Evolutionary conservation across 164 flowering plant species (phyloP), one percentile per base, ranked within the genome.

Genomic region (Tetracentron sinense): DNA sequence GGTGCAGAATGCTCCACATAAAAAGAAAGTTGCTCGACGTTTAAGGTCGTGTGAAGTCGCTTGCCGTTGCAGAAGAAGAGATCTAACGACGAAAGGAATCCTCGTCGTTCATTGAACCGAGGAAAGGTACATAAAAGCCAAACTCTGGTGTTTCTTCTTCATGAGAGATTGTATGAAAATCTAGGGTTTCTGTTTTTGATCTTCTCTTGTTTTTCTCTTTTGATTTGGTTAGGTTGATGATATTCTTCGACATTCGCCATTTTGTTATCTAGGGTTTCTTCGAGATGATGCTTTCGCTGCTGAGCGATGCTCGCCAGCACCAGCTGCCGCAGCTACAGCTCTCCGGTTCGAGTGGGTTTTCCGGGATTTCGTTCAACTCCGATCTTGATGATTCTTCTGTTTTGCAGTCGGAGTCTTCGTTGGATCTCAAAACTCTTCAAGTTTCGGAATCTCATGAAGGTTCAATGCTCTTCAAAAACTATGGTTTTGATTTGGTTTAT

Each of bases 201-300:
- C n/a, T n/a, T n/a, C n/a, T n/a, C n/a, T n/a, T n/a, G n/a, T n/a
- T n/a, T n/a, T n/a, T n/a, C n/a, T n/a, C 14, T 15, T 12, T 30
- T 19, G 54, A 27, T 21, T 21, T 42, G 49, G 11, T 58, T 26
- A 0, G 7, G 8, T 42, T 42, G 27, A 21, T 20, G 14, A 17
- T 56, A 46, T 22, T 21, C 27, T 54, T 31, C 1, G 1, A 14
- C 3, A 14, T 19, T 7, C 21, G 7, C 26, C 4, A 11, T 5
- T 56, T 26, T n/a, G 33, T 56, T 56, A 6, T 33, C 22, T 56
- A 20, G 27, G 15, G 33, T 42, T 58, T 49, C 12, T 35, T 22
- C 38, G 47, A 56, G 58, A 75, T 42, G 72, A 79, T 81, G 83
- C 62, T 83, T 35, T 77, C 83, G 71, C 67, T 83, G 72, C 84